phyloP scores from a whole-genome alignment of 148 eudicot genomes.

The Nepenthes mirabilis region DNA sequence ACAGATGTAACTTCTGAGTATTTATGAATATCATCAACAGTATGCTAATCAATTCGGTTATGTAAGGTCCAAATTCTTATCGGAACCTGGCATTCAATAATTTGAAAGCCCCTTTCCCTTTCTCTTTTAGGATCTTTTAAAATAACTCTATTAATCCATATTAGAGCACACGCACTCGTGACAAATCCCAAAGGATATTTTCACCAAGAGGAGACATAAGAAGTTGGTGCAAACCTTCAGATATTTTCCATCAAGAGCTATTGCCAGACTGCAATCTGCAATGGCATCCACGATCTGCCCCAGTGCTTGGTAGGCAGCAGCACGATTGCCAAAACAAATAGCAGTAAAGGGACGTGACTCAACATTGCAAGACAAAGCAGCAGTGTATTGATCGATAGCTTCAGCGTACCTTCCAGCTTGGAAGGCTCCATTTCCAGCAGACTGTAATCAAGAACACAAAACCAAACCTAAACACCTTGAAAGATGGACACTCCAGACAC shows the following conservation, averaged over 20 bases:
- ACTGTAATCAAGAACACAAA: constrained; percentile 24
- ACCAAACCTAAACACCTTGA: neutral
- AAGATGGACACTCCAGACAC: neutral
- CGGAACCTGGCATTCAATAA: too few relatives aligned
- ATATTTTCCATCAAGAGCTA: constrained; percentile 81
- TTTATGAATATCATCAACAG: too few relatives aligned
- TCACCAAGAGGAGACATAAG: neutral
- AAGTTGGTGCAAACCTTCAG: constrained; percentile 43
- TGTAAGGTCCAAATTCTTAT: too few relatives aligned
- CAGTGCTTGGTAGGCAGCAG: constrained; percentile 83
- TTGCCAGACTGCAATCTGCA: constrained; percentile 91
- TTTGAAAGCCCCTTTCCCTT: too few relatives aligned
- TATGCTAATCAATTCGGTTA: too few relatives aligned
- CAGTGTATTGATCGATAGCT: constrained; percentile 80
- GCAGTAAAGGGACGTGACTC: constrained; percentile 89
- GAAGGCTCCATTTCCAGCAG: constrained; percentile 89
- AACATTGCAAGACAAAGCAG: constrained; percentile 68
- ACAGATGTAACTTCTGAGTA: too few relatives aligned
- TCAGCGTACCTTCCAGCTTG: constrained; percentile 68
- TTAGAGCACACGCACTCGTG: neutral
- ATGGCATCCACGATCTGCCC: constrained; percentile 73
- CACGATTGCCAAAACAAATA: constrained; percentile 86
- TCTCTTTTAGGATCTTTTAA: too few relatives aligned
- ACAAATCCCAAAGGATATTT: neutral
- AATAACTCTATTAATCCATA: too few relatives aligned